A percentile compares a stretch with the other conserved stretches of the same genome.
phyloP scores from a whole-genome alignment of 352 stramenopile species.

The Chrysophaeum taylorii region DNA sequence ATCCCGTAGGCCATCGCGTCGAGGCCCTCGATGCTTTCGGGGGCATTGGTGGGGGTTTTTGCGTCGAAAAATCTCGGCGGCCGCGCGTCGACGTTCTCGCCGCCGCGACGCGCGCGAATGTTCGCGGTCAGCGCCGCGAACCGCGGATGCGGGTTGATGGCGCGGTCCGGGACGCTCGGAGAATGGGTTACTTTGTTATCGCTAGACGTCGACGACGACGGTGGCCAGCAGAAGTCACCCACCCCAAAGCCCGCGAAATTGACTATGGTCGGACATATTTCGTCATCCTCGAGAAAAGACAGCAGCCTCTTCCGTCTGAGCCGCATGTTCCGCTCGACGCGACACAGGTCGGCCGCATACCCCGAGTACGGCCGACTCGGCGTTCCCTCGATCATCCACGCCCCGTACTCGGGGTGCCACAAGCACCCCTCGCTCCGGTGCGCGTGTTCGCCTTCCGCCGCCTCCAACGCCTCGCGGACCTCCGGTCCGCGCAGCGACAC shows the following conservation, averaged over 20 bases:
- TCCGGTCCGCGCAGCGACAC: background rate
- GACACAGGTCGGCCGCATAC: constrained; percentile 81
- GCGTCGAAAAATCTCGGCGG: constrained; percentile 67
- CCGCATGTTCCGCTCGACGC: constrained; percentile 96
- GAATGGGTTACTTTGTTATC: constrained; percentile 65
- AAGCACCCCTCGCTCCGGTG: constrained; percentile 49
- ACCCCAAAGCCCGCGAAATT: constrained; percentile 71
- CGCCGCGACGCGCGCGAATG: constrained; percentile 83
- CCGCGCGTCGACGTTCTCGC: constrained; percentile 69
- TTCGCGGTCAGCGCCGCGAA: constrained; percentile 96
- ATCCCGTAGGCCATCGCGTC: constrained; percentile 99
- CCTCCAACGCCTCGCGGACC: background rate
- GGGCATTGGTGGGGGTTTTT: constrained; percentile 41
- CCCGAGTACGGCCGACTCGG: constrained; percentile 77
- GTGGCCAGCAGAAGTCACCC: background rate
- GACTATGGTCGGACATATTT: constrained; percentile 90
- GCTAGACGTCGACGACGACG: background rate
- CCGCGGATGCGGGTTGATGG: constrained; percentile 97
- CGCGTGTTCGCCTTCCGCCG: background rate
- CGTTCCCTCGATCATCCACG: constrained; percentile 99
- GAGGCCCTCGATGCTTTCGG: constrained; percentile 41
- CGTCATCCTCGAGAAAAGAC: constrained; percentile 75
- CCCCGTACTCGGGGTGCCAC: constrained; percentile 97
- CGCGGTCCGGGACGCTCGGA: constrained; percentile 88
- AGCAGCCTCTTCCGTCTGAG: constrained; percentile 84